Conservation (phyloP, 148 eudicot genomes). For the Polygonum maritimum region DNA sequence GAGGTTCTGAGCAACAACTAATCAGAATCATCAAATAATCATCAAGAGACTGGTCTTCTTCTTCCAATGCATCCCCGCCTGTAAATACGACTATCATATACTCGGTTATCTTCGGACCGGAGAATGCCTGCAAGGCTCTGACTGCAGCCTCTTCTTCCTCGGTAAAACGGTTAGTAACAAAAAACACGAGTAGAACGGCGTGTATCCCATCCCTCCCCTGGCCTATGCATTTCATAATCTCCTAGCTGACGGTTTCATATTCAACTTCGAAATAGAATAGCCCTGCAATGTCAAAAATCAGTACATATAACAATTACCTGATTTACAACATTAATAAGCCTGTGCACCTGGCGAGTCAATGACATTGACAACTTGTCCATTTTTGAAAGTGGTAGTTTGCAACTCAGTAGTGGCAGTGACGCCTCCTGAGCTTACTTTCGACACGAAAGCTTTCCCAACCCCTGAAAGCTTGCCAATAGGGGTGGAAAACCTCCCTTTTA, state of each 20-base stretch:
- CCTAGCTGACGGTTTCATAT: constrained; percentile 50
- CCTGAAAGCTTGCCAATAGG: too few relatives aligned
- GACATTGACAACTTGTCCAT: constrained; percentile 43
- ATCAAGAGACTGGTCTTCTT: constrained; percentile 42
- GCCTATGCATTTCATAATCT: constrained; percentile 61
- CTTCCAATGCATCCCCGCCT: constrained; percentile 71
- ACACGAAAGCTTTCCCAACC: constrained; percentile 37
- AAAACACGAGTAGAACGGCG: constrained; percentile 58
- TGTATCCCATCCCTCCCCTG: constrained; percentile 75
- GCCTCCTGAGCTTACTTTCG: constrained; percentile 49
- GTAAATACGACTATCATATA: constrained; percentile 80
- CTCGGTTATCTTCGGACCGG: constrained; percentile 56
- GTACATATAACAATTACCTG: background rate
- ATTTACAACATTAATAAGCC: background rate
- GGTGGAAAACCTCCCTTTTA: too few relatives aligned
- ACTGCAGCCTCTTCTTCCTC: constrained; percentile 52
- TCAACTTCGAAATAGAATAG: constrained; percentile 48
- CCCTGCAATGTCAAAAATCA: constrained; percentile 26
- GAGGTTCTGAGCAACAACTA: constrained; percentile 38
- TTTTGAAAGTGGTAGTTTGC: constrained; percentile 30
- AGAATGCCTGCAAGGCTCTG: constrained; percentile 37
- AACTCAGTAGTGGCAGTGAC: constrained; percentile 64
- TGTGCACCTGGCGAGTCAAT: constrained; percentile 69
- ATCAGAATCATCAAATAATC: constrained; percentile 30
- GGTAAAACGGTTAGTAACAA: constrained; percentile 51